Evolutionary conservation across 306 rosid species (phyloP).

Genomic region (Benincasa hispida): DNA sequence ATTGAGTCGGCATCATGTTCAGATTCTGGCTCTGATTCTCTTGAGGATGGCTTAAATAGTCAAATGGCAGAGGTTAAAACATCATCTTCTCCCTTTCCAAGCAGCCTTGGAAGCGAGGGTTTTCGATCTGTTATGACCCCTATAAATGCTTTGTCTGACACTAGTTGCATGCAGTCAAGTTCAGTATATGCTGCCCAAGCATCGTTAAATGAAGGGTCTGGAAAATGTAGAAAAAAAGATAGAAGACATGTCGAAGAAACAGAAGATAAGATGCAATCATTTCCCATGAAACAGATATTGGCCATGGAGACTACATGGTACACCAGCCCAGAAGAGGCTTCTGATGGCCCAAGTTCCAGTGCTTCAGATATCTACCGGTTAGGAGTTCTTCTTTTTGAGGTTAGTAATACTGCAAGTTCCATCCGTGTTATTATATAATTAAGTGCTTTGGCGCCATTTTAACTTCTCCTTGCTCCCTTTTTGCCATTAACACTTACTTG

Average conservation of each 20-base stretch:
- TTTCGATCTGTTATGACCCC: conserved; percentile 31
- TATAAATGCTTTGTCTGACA: conserved; percentile 45
- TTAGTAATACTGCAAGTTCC: conserved; percentile 15
- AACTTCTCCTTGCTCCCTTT: neutral
- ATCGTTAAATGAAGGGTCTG: conserved; percentile 51
- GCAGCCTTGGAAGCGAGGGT: conserved; percentile 43
- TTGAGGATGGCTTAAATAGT: conserved; percentile 43
- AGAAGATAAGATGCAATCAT: conserved; percentile 63
- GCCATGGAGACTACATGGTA: conserved; percentile 85
- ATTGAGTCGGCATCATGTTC: conserved; percentile 93
- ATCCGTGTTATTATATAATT: neutral
- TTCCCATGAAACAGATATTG: conserved; percentile 90
- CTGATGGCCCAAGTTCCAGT: conserved; percentile 46
- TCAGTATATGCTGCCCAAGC: conserved; percentile 54
- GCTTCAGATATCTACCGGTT: conserved; percentile 82
- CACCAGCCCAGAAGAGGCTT: conserved; percentile 74
- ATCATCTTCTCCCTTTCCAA: conserved; percentile 29
- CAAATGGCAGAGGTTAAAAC: conserved; percentile 37
- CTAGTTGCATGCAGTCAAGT: conserved; percentile 75
- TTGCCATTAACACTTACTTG: neutral
- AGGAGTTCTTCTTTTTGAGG: conserved; percentile 97
- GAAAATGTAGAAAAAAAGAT: conserved; percentile 47
- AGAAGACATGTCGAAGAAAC: conserved; percentile 40
- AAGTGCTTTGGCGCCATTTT: neutral
- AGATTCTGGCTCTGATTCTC: conserved; percentile 80